phyloP scores from a whole-genome alignment of 768 basidiomycete genomes.

The Lactarius vividus region DNA sequence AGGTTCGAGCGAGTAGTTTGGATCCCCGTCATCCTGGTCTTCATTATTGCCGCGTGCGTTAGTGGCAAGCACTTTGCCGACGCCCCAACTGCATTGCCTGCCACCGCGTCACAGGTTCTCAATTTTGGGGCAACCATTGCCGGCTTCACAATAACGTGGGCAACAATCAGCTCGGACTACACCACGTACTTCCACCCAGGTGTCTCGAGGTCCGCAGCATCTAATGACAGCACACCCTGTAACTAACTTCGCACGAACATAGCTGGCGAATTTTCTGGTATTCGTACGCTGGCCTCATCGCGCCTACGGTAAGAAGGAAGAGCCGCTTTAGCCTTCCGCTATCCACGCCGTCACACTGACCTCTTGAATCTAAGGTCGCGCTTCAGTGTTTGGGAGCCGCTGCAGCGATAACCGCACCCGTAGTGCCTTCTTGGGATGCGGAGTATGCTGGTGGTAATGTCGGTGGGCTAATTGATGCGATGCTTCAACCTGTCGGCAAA shows the following conservation, averaged over 20 bases:
- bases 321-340: background rate
- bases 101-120: constrained; percentile 53
- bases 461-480: constrained; percentile 61
- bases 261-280: constrained; percentile 63
- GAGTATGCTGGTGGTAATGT: constrained; percentile 54
- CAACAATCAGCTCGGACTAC: constrained; percentile 66
- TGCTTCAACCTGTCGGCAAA: constrained; percentile 56
- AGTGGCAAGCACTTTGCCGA: constrained; percentile 65
- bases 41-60: constrained; percentile 67
- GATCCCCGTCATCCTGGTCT: constrained; percentile 76
- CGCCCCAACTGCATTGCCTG: constrained; percentile 48
- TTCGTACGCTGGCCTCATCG: constrained; percentile 61
- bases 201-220: constrained; percentile 49
- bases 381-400: constrained; percentile 66
- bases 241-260: background rate
- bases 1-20: constrained; percentile 76
- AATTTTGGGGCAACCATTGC: constrained; percentile 68
- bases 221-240: background rate
- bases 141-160: constrained; percentile 68
- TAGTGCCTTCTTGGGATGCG: constrained; percentile 52
- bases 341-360: constrained; percentile 15
- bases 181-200: constrained; percentile 63
- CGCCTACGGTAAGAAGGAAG: constrained; percentile 52
- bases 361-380: constrained; percentile 32
- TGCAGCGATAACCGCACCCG: constrained; percentile 54